phyloP scores from a whole-genome alignment of 345 rosid species.

The Gossypium stocksii region DNA sequence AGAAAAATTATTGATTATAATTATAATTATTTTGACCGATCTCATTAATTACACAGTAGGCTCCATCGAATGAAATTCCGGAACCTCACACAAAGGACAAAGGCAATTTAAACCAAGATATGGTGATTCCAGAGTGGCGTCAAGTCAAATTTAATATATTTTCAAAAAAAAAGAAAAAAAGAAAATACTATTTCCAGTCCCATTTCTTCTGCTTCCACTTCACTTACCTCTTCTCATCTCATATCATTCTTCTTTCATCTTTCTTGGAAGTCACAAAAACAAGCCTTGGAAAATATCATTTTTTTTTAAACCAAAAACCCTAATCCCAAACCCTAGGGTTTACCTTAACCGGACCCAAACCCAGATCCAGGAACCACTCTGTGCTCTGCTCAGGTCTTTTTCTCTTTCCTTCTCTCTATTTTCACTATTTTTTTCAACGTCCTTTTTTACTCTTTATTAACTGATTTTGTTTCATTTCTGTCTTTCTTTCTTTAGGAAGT shows the following conservation, averaged over 20 bases:
- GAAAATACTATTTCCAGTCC: background rate
- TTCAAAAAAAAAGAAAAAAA: too few relatives aligned
- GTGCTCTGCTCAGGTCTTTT: constrained; percentile 27
- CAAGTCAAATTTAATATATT: too few relatives aligned
- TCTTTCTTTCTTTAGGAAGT: constrained; percentile 18
- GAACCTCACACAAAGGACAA: too few relatives aligned
- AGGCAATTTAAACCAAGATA: too few relatives aligned
- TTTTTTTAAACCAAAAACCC: constrained; percentile 28
- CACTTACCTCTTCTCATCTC: background rate
- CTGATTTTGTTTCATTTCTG: constrained; percentile 12
- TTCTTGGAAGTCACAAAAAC: background rate
- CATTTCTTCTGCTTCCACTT: background rate
- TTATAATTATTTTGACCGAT: too few relatives aligned
- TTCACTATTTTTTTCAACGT: background rate
- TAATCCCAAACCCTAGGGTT: constrained; percentile 34
- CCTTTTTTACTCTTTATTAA: background rate
- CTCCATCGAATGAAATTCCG: too few relatives aligned
- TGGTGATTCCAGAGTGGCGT: too few relatives aligned
- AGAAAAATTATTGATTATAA: too few relatives aligned
- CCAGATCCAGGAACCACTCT: constrained; percentile 35
- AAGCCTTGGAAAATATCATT: constrained; percentile 16
- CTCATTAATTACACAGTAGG: too few relatives aligned
- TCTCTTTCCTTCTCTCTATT: constrained; percentile 12
- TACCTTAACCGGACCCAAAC: constrained; percentile 46
- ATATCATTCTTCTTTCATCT: background rate